Evolutionary conservation across 208 protist genomes (phyloP).

Genomic region (Trypanosoma cruzi): DNA sequence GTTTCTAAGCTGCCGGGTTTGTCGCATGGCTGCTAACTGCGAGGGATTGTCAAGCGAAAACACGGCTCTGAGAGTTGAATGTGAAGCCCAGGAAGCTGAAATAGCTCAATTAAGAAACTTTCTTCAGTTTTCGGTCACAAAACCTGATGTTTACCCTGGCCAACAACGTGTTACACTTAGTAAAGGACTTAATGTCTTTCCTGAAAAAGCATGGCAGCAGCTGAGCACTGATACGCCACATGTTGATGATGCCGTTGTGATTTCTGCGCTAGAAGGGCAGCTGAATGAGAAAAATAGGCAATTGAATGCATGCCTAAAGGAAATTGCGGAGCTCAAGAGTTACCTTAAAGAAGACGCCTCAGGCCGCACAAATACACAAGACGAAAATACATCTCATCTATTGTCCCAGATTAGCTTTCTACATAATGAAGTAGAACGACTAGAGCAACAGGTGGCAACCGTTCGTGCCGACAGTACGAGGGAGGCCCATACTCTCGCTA

Average conservation of each 20-base stretch:
- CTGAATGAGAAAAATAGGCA: slow-evolving; percentile 24
- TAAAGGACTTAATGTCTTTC: slow-evolving; percentile 32
- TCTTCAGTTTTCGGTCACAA: slow-evolving; percentile 28
- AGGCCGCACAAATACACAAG: not conserved
- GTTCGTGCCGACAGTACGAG: slow-evolving; percentile 34
- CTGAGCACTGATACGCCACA: slow-evolving; percentile 13
- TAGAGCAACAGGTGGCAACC: slow-evolving; percentile 46
- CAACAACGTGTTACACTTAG: slow-evolving; percentile 30
- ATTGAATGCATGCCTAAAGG: slow-evolving; percentile 20
- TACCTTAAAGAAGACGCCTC: slow-evolving; percentile 2
- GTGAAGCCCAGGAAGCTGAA: slow-evolving; percentile 33
- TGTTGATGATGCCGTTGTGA: slow-evolving; percentile 23
- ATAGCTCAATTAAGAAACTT: slow-evolving; percentile 30
- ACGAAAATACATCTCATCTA: slow-evolving; percentile 48
- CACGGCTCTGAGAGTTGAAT: slow-evolving; percentile 29
- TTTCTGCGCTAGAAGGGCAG: slow-evolving; percentile 22
- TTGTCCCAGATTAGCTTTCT: slow-evolving; percentile 79
- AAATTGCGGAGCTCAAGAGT: slow-evolving; percentile 25
- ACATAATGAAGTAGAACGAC: slow-evolving; percentile 78
- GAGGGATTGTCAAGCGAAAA: slow-evolving; percentile 29
- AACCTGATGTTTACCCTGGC: slow-evolving; percentile 27
- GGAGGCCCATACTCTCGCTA: slow-evolving; percentile 29
- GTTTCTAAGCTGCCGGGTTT: not conserved
- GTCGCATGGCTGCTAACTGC: slow-evolving; percentile 4
- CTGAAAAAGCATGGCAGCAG: slow-evolving; percentile 36